Evolutionary conservation across 2,329 filamentous ascomycete genomes (phyloP).

Genomic region (Cladosporium cucumerinum): DNA sequence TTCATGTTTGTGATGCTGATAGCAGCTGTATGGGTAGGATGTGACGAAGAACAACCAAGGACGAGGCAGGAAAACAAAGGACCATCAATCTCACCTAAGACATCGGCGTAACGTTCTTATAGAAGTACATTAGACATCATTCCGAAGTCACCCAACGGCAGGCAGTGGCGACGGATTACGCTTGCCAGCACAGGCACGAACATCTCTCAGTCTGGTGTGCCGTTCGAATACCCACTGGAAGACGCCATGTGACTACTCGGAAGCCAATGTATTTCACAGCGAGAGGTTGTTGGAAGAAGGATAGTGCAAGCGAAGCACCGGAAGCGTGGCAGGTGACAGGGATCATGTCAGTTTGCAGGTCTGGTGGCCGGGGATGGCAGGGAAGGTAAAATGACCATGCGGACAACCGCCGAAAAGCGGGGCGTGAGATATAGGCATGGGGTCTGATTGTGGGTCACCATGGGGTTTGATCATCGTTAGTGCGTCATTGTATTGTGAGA

Average conservation of each 20-base stretch:
- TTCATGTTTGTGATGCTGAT: not conserved
- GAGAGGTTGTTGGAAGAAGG: not conserved
- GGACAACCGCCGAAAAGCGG: not conserved
- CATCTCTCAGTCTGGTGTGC: not conserved
- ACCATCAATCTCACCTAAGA: conserved; percentile 8
- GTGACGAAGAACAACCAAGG: not conserved
- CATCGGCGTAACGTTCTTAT: not conserved
- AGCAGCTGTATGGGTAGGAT: not conserved
- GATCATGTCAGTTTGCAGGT: not conserved
- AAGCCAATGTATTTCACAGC: not conserved
- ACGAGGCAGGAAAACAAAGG: not conserved
- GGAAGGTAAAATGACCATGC: not conserved
- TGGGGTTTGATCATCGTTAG: not conserved
- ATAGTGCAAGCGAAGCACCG: not conserved
- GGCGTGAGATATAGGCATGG: not conserved
- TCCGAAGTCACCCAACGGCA: not conserved
- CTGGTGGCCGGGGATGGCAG: not conserved
- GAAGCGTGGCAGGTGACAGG: not conserved
- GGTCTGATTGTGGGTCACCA: not conserved
- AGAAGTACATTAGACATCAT: not conserved
- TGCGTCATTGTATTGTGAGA: not conserved
- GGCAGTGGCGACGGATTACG: not conserved
- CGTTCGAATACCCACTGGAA: not conserved
- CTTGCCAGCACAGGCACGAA: not conserved
- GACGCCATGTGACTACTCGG: not conserved